These are phyloP conservation scores for Rheum nobile DNA, from an alignment of 148 eudicot species.

Conservation along the genomic window DNA sequence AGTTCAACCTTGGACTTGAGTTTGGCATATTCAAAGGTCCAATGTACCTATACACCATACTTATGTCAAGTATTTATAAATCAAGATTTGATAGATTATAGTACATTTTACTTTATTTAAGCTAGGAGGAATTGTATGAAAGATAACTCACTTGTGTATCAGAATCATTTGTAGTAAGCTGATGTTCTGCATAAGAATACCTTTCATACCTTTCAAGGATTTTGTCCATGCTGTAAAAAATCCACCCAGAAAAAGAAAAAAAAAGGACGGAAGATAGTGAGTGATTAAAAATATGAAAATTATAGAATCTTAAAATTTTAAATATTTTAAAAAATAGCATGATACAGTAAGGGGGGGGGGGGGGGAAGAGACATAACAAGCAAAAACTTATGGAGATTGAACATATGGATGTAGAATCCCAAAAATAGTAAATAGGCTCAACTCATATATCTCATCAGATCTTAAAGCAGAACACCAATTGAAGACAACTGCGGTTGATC, in stretches of 20 bases:
- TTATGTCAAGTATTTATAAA: neutral
- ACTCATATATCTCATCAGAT: neutral
- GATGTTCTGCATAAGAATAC: slow-evolving; percentile 33
- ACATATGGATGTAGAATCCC: too few species aligned
- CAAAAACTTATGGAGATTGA: too few species aligned
- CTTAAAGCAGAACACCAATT: neutral
- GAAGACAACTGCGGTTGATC: neutral
- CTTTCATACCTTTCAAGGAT: slow-evolving; percentile 37
- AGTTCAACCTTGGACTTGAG: slow-evolving; percentile 61
- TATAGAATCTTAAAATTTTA: too few species aligned
- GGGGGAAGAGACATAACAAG: too few species aligned
- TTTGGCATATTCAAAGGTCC: slow-evolving; percentile 65
- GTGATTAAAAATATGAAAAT: neutral
- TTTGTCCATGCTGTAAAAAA: slow-evolving; percentile 30
- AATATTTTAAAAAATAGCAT: too few species aligned
- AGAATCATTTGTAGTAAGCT: slow-evolving; percentile 19
- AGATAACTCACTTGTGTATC: slow-evolving; percentile 20
- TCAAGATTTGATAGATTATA: neutral
- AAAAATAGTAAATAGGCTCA: too few species aligned
- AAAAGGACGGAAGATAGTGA: neutral
- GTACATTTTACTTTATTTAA: neutral
- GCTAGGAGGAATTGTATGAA: neutral
- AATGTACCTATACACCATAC: slow-evolving; percentile 34
- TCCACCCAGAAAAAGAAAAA: neutral
- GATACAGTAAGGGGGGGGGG: too few species aligned